phyloP scores from a whole-genome alignment of 2,329 filamentous ascomycete species.

The Blastomyces emzantsi region DNA sequence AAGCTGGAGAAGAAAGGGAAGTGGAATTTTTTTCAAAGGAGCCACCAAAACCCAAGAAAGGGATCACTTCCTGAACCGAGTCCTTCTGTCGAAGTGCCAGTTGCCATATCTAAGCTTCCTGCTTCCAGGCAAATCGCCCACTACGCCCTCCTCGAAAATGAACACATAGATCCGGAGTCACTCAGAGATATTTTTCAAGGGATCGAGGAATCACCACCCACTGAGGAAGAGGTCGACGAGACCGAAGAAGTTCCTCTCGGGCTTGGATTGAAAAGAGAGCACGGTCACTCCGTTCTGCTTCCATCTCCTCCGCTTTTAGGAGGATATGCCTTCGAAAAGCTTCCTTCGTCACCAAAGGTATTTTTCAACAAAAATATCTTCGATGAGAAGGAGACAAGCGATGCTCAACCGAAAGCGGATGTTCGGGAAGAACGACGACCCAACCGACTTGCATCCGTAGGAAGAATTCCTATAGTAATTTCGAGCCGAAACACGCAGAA shows the following conservation, averaged over 20 bases:
- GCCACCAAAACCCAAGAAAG: conserved; percentile 22
- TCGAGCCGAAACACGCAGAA: conserved; percentile 55
- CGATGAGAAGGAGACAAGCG: conserved; percentile 15
- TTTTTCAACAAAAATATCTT: conserved; percentile 26
- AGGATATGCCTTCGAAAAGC: conserved; percentile 23
- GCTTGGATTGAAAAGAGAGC: conserved; percentile 27
- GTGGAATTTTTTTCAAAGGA: conserved; percentile 54
- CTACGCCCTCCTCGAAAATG: conserved; percentile 49
- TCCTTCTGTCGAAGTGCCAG: conserved; percentile 29
- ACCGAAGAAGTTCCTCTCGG: conserved; percentile 19
- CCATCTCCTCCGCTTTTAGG: conserved; percentile 35
- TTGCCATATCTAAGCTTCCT: conserved; percentile 29
- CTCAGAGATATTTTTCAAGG: conserved; percentile 33
- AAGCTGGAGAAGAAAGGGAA: conserved; percentile 34
- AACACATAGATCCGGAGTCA: conserved; percentile 30
- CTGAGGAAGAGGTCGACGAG: conserved; percentile 22
- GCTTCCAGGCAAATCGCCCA: conserved; percentile 44
- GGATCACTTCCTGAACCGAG: conserved; percentile 34
- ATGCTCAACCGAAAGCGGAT: conserved; percentile 13
- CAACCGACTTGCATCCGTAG: conserved; percentile 68
- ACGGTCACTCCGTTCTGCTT: conserved; percentile 32
- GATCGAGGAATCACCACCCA: conserved; percentile 33
- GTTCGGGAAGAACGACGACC: conserved; percentile 35
- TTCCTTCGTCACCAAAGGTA: conserved; percentile 27
- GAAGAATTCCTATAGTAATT: conserved; percentile 75